Conservation (phyloP, 805 yeast genomes). For the Metschnikowia reukaufii region DNA sequence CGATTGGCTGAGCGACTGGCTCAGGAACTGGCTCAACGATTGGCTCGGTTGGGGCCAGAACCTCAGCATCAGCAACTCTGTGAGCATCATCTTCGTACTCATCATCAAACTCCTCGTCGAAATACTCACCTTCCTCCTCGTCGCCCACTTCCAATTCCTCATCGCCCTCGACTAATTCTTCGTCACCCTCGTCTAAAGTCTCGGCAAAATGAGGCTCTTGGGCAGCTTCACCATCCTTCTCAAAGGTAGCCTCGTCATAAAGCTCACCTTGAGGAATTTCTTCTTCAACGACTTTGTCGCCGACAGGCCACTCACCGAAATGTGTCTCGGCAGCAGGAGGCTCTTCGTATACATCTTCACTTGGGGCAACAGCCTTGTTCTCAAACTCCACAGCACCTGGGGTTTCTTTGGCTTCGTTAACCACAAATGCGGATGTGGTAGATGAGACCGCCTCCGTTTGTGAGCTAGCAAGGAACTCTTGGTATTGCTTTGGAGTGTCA, state of each 20-base stretch:
- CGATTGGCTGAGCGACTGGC: not conserved
- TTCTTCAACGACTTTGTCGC: constrained; percentile 8
- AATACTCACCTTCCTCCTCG: not conserved
- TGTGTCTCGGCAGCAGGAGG: constrained; percentile 21
- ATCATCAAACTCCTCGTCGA: not conserved
- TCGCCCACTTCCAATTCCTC: not conserved
- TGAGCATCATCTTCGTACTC: not conserved
- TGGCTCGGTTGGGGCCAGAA: not conserved
- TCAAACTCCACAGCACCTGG: constrained; percentile 9
- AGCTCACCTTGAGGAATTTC: constrained; percentile 19
- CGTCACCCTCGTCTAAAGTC: not conserved
- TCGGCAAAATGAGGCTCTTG: constrained; percentile 1
- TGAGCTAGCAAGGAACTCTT: constrained; percentile 8
- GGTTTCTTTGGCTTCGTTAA: constrained; percentile 15
- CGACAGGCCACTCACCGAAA: constrained; percentile 15
- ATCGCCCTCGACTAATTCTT: not conserved
- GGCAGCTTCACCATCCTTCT: constrained; percentile 1
- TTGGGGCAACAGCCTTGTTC: constrained; percentile 1
- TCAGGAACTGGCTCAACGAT: not conserved
- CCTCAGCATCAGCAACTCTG: not conserved
- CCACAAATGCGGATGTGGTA: constrained; percentile 9
- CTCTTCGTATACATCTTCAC: constrained; percentile 8
- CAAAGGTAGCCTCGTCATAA: constrained; percentile 16
- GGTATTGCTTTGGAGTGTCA: constrained; percentile 28
- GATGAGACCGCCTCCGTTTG: constrained; percentile 3